Percentiles rank a stretch among this genome's conserved stretches.
These are phyloP conservation scores for Penicillium longicatenatum DNA, from an alignment of 495 filamentous ascomycete species.

Conservation along the genomic window DNA sequence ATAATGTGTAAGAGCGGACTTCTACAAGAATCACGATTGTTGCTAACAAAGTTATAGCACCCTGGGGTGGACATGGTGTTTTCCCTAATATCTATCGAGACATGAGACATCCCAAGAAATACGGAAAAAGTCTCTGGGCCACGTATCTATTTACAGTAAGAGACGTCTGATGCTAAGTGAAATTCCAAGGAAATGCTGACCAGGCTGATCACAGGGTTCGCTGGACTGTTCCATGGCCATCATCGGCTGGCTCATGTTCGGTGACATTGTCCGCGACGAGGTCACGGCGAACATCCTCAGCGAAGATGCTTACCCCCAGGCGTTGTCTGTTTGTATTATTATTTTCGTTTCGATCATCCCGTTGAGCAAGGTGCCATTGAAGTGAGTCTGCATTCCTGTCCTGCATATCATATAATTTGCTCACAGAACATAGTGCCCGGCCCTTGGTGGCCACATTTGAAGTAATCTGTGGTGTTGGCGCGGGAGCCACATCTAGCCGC, in stretches of 20 bases:
- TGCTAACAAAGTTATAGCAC: slow-evolving; percentile 47
- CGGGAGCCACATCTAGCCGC: slow-evolving; percentile 29
- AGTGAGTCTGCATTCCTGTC: slow-evolving; percentile 51
- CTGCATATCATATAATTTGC: slow-evolving; percentile 1
- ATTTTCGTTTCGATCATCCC: slow-evolving; percentile 90
- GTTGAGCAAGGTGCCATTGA: slow-evolving; percentile 90
- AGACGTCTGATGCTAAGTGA: neutral
- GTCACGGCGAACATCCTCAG: slow-evolving; percentile 86
- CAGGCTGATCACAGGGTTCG: slow-evolving; percentile 55
- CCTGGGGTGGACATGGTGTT: slow-evolving; percentile 93
- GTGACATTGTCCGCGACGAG: slow-evolving; percentile 79
- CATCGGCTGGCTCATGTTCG: slow-evolving; percentile 90
- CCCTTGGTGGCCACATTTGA: slow-evolving; percentile 87
- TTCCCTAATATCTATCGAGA: slow-evolving; percentile 98
- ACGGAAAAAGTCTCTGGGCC: slow-evolving; percentile 69
- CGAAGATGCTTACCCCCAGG: slow-evolving; percentile 72
- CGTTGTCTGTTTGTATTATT: slow-evolving; percentile 73
- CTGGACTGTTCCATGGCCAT: slow-evolving; percentile 81
- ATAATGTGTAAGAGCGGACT: slow-evolving; percentile 69
- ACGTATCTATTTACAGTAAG: slow-evolving; percentile 91
- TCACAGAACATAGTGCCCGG: slow-evolving; percentile 56
- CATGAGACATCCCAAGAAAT: slow-evolving; percentile 93
- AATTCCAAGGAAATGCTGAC: slow-evolving; percentile 11
- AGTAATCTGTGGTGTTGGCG: slow-evolving; percentile 70
- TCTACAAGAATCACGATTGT: neutral